Evolutionary conservation across 768 basidiomycete genomes (phyloP).

Genomic region (Leccinum uliginosum): DNA sequence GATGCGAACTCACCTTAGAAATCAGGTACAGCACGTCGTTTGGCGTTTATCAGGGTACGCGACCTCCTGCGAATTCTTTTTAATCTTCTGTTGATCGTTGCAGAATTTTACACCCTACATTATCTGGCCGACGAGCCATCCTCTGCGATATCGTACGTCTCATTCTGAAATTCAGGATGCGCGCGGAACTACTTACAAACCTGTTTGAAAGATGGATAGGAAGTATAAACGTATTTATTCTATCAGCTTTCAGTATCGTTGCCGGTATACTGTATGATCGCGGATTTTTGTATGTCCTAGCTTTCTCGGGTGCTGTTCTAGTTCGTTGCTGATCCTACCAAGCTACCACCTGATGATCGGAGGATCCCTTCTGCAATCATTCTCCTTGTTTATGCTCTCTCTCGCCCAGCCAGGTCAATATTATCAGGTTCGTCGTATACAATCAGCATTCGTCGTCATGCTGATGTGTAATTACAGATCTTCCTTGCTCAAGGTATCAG

Average conservation of each 20-base stretch:
- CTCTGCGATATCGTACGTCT: conserved; percentile 33
- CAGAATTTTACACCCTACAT: not conserved
- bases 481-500: conserved; percentile 47
- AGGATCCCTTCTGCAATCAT: not conserved
- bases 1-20: not conserved
- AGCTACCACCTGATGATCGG: conserved; percentile 34
- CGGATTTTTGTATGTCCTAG: conserved; percentile 41
- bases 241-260: conserved; percentile 34
- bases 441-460: not conserved
- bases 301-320: not conserved
- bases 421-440: conserved; percentile 33
- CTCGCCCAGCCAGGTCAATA: conserved; percentile 17
- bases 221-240: conserved; percentile 36
- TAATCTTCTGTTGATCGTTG: conserved; percentile 1
- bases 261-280: conserved; percentile 44
- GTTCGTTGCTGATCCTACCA: not conserved
- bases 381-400: not conserved
- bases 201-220: conserved; percentile 1
- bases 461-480: conserved; percentile 27
- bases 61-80: not conserved
- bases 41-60: conserved; percentile 40
- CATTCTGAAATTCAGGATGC: not conserved
- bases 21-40: conserved; percentile 33
- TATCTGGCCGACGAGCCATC: conserved; percentile 22
- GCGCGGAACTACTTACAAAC: not conserved